Evolutionary conservation across 495 filamentous ascomycete genomes (phyloP).

Genomic region (Podospora pseudopauciseta): DNA sequence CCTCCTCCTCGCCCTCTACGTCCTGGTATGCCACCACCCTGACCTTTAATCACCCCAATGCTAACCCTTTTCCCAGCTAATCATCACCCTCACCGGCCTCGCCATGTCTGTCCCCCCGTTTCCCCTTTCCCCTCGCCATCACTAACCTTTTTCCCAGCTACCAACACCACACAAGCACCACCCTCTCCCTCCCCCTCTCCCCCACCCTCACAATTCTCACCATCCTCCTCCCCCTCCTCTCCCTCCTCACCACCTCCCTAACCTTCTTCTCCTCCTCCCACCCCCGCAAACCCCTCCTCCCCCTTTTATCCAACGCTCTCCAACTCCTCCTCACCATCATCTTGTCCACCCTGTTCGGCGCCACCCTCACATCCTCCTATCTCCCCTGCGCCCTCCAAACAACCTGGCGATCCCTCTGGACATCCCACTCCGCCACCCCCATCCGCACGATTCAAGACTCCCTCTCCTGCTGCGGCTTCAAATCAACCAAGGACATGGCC

Average conservation of each 20-base stretch:
- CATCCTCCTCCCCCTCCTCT: conserved; percentile 50
- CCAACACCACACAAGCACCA: conserved; percentile 44
- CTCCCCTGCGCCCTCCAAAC: background rate
- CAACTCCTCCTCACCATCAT: background rate
- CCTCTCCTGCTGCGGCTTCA: background rate
- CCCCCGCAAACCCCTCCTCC: background rate
- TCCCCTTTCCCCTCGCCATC: background rate
- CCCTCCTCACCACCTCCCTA: conserved; percentile 38
- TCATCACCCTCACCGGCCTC: conserved; percentile 23
- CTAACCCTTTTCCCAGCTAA: conserved; percentile 10
- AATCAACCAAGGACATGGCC: background rate
- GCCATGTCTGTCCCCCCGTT: background rate
- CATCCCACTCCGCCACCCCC: background rate
- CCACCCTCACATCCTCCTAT: background rate
- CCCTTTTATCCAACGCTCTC: conserved; percentile 1
- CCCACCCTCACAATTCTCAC: conserved; percentile 45
- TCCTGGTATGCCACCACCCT: conserved; percentile 9
- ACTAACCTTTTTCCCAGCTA: conserved; percentile 35
- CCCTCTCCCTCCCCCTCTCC: conserved; percentile 51
- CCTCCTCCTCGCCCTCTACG: conserved; percentile 9
- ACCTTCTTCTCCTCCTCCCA: conserved; percentile 17
- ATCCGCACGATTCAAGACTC: conserved; percentile 3
- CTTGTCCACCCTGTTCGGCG: background rate
- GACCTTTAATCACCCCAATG: background rate
- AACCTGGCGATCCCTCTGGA: background rate